phyloP scores from a whole-genome alignment of 345 rosid species.

The Kernera saxatilis region DNA sequence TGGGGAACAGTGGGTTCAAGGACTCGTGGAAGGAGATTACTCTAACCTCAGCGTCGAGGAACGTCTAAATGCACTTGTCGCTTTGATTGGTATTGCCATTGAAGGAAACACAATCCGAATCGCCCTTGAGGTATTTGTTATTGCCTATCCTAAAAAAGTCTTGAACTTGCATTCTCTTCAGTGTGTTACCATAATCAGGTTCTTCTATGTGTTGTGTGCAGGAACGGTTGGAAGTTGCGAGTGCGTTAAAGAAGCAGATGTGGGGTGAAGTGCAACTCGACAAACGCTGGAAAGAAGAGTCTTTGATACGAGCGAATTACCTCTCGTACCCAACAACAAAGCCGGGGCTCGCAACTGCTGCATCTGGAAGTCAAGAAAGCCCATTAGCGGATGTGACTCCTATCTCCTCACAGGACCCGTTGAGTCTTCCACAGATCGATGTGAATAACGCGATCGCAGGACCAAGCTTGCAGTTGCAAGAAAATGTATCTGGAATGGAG shows the following conservation, averaged over 20 bases:
- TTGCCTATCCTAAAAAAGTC: neutral
- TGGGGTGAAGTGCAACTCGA: constrained; percentile 92
- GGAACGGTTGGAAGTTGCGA: constrained; percentile 92
- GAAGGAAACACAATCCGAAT: constrained; percentile 73
- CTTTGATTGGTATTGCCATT: constrained; percentile 62
- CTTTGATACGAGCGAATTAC: constrained; percentile 39
- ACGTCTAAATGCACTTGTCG: constrained; percentile 70
- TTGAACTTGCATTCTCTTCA: neutral
- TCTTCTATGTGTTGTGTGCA: constrained; percentile 32
- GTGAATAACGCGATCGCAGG: constrained; percentile 34
- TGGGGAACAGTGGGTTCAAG: constrained; percentile 83
- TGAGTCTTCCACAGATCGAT: constrained; percentile 36
- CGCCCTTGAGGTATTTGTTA: constrained; percentile 48
- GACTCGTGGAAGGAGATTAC: constrained; percentile 78
- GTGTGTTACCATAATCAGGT: constrained; percentile 4
- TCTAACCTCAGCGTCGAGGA: constrained; percentile 72
- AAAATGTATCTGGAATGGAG: constrained; percentile 45
- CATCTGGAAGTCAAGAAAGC: constrained; percentile 45
- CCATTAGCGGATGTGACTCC: constrained; percentile 34
- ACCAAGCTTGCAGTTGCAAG: constrained; percentile 53
- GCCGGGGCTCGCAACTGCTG: constrained; percentile 34
- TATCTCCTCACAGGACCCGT: constrained; percentile 39
- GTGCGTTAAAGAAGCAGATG: constrained; percentile 84
- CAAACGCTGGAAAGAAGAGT: constrained; percentile 84
- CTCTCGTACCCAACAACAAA: constrained; percentile 42